Percentiles rank a stretch among this genome's conserved stretches.
Evolutionary conservation across 495 filamentous ascomycete genomes (phyloP).

Genomic region (Aspergillus diversus): DNA sequence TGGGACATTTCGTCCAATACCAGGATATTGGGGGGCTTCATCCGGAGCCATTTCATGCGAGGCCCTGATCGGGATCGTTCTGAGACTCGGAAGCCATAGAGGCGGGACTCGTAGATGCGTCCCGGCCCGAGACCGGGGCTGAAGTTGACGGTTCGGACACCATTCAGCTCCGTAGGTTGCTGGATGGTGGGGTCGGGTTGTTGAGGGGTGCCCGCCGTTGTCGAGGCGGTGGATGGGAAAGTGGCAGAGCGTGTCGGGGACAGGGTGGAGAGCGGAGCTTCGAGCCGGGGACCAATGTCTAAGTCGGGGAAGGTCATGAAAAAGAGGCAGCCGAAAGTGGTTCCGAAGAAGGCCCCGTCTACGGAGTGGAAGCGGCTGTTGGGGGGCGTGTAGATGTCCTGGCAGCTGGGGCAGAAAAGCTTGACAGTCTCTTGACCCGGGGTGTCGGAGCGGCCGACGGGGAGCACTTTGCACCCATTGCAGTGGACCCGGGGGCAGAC

Average conservation of each 20-base stretch:
- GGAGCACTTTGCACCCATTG: slow-evolving; percentile 82
- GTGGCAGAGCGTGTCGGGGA: slow-evolving; percentile 41
- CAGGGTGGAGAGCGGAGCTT: slow-evolving; percentile 21
- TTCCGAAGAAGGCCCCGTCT: slow-evolving; percentile 98
- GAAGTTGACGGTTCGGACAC: slow-evolving; percentile 78
- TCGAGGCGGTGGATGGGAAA: slow-evolving; percentile 21
- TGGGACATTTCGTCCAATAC: slow-evolving; percentile 79
- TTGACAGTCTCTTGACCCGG: slow-evolving; percentile 98
- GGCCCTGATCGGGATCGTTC: slow-evolving; percentile 86
- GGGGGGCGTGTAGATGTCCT: slow-evolving; percentile 95
- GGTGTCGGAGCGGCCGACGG: slow-evolving; percentile 89
- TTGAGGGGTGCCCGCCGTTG: slow-evolving; percentile 30
- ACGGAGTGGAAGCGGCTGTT: slow-evolving; percentile 97
- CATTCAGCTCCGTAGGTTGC: slow-evolving; percentile 74
- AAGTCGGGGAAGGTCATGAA: slow-evolving; percentile 98
- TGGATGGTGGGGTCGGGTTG: slow-evolving; percentile 35
- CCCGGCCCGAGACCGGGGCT: slow-evolving; percentile 82
- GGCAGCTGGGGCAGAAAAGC: slow-evolving; percentile 94
- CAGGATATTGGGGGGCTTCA: slow-evolving; percentile 75
- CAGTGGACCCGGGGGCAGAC: slow-evolving; percentile 90
- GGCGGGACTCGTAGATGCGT: slow-evolving; percentile 89
- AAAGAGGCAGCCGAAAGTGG: slow-evolving; percentile 92
- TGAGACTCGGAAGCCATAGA: slow-evolving; percentile 94
- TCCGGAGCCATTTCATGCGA: slow-evolving; percentile 93
- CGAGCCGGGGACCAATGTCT: slow-evolving; percentile 60